Base-by-base conservation (phyloP, 345 rosid genomes). In the Eucalyptus curtisii region DNA sequence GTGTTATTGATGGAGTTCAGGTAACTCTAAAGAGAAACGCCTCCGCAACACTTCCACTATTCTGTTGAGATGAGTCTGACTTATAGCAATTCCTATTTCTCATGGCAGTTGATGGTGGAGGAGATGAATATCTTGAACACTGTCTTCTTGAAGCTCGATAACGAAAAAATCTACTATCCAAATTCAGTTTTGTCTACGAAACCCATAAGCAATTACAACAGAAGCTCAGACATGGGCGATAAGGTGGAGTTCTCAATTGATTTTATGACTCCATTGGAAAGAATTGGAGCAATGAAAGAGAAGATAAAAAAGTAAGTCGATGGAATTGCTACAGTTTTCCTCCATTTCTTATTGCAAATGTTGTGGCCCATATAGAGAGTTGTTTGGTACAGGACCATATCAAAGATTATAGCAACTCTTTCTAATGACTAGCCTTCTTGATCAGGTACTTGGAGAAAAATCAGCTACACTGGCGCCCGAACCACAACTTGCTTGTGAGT, bases 221-320 rank as follows among this genome's bases (percentile, higher is more conserved):
- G 99, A 92, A 97, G 99, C 90, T 96, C 99, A 1, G 95, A 96
- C 90, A 96, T 96, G 99, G 94, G 96, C 80, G 99, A 97, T 91
- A n/a, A 87, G 7, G 90, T 97, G 40, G 95, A 93, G 53, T 96
- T 97, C 94, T 91, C 94, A 19, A 95, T 97, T 79, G 97, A 94
- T 91, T 97, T 96, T 90, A 88, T 91, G 68, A 96, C 99, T 25
- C 94, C 99, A 4, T 88, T 93, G 13, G 93, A 90, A 89, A 95
- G 89, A 87, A 94, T 97, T 37, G 95, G 92, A 47, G 27, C 87
- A 85, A 88, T 96, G 87, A 95, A 90, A 90, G 99, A 96, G 71
- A 94, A 91, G 89, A 89, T 96, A 13, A 86, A 87, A 88, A 89
- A 90, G 99, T 97, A 95, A 93, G 47, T 19, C 4, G 20, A 14